Conservation (phyloP, 129 eudicot species). For the Artemisia argyi region DNA sequence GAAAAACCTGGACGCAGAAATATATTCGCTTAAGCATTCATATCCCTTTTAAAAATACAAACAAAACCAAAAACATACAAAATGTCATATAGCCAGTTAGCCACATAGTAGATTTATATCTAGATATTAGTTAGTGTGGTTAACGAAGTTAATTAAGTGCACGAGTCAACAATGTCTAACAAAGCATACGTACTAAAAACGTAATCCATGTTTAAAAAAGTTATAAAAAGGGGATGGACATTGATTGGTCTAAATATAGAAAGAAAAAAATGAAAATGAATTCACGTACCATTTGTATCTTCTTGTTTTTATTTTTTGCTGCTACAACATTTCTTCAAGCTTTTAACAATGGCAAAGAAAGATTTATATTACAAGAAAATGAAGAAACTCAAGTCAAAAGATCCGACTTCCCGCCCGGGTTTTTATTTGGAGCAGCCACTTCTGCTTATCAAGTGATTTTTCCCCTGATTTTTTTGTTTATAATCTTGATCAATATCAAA, state of each 20-base stretch:
- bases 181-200: no score
- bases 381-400: constrained; percentile 26
- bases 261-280: constrained; percentile 6
- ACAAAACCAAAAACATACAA: no score
- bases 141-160: no score
- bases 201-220: no score
- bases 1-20: no score
- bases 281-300: constrained; percentile 1
- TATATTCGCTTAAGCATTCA: no score
- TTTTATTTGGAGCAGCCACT: constrained; percentile 75
- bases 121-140: no score
- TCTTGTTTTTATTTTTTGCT: constrained; percentile 24
- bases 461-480: constrained; percentile 1
- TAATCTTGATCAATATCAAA: not conserved
- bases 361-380: constrained; percentile 8
- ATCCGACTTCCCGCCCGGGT: constrained; percentile 71
- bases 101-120: no score
- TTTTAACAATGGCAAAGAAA: constrained; percentile 10
- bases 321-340: constrained; percentile 14
- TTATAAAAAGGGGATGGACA: no score
- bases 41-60: no score
- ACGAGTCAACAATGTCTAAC: no score
- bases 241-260: not conserved
- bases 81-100: no score
- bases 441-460: constrained; percentile 72